Percentiles rank a stretch among this genome's conserved stretches.
These are phyloP conservation scores for Diplodia scrobiculata DNA, from an alignment of 2,329 filamentous ascomycete genomes.

Conservation along the genomic window DNA sequence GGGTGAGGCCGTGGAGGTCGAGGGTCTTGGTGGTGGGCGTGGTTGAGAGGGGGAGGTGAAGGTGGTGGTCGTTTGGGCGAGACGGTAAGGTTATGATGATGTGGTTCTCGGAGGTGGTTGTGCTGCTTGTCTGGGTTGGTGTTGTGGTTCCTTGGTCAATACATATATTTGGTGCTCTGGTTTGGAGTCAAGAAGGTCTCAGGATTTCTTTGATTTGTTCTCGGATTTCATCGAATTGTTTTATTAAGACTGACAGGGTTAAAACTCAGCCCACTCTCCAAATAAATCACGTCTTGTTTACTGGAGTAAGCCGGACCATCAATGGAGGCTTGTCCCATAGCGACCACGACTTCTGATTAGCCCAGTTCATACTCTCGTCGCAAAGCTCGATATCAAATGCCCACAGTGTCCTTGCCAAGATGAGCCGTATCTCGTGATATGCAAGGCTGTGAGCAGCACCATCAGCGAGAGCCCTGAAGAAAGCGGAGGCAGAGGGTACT, in stretches of 20 bases:
- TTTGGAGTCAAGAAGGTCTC: too few relatives aligned
- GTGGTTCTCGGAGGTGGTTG: too few relatives aligned
- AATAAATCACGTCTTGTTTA: neutral
- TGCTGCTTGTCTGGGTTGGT: too few relatives aligned
- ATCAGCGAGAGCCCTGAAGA: neutral
- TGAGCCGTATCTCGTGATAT: conserved; percentile 43
- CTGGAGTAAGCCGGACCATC: conserved; percentile 34
- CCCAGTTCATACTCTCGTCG: conserved; percentile 45
- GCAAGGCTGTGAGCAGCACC: conserved; percentile 36
- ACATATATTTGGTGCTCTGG: too few relatives aligned
- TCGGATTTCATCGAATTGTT: too few relatives aligned
- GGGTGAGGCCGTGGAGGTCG: conserved; percentile 55
- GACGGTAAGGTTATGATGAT: neutral
- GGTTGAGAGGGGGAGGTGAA: neutral
- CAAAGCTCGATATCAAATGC: conserved; percentile 45
- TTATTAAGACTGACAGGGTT: too few relatives aligned
- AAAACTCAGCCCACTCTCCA: neutral
- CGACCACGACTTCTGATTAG: conserved; percentile 38
- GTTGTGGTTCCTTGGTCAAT: too few relatives aligned
- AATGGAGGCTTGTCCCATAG: conserved; percentile 42
- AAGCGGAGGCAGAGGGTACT: conserved; percentile 24
- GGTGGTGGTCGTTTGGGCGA: neutral
- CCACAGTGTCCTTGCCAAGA: conserved; percentile 46
- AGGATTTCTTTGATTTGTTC: too few relatives aligned
- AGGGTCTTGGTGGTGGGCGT: conserved; percentile 34